These are phyloP conservation scores for Pleurotus sapidus DNA, from an alignment of 768 basidiomycete species.

Conservation along the genomic window DNA sequence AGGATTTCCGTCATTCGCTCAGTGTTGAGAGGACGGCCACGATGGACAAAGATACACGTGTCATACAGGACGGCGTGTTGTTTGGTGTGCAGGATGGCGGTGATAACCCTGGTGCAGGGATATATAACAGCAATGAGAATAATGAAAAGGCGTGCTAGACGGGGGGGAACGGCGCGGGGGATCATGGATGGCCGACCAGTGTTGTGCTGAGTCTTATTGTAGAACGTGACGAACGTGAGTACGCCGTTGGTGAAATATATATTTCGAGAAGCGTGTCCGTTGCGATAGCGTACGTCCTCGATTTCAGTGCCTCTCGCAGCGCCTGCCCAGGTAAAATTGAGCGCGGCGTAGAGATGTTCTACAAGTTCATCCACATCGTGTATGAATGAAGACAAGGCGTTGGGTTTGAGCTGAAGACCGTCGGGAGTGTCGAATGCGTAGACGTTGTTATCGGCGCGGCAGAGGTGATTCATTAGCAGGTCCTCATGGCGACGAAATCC, in stretches of 20 bases:
- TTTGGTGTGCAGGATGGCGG: not conserved
- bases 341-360: slow-evolving; percentile 7
- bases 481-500: too few species aligned
- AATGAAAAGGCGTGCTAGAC: slow-evolving; percentile 1
- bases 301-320: slow-evolving; percentile 14
- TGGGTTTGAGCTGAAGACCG: not conserved
- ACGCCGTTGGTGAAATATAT: slow-evolving; percentile 16
- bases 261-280: not conserved
- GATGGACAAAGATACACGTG: slow-evolving; percentile 7
- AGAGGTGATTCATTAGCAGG: too few species aligned
- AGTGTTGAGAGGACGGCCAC: not conserved
- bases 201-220: not conserved
- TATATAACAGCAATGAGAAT: slow-evolving; percentile 6
- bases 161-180: not conserved
- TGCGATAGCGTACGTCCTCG: slow-evolving; percentile 10
- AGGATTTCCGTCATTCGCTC: not conserved
- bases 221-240: slow-evolving; percentile 4
- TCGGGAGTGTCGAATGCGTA: too few species aligned
- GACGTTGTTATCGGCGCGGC: too few species aligned
- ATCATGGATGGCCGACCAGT: slow-evolving; percentile 3
- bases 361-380: slow-evolving; percentile 13
- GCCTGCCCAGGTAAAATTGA: slow-evolving; percentile 15
- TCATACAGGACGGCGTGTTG: not conserved
- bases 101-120: slow-evolving; percentile 4
- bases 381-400: not conserved